Conservation (phyloP, 2,329 filamentous ascomycete species). For the Botryosphaeria agaves region DNA sequence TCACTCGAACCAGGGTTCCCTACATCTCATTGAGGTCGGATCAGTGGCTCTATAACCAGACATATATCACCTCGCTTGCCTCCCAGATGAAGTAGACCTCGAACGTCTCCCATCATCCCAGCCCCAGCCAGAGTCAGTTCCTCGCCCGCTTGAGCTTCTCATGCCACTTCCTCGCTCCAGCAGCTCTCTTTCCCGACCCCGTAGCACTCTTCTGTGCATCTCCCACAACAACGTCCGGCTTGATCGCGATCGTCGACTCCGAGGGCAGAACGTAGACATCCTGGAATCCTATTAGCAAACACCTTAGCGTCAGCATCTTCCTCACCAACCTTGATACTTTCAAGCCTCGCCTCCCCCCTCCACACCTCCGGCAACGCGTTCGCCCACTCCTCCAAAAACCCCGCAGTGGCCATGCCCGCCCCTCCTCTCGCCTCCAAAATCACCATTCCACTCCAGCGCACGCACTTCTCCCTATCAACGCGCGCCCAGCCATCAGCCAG, state of each 20-base stretch:
- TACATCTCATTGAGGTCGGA: too few species aligned
- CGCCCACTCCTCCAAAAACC: constrained; percentile 20
- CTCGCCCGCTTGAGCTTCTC: constrained; percentile 20
- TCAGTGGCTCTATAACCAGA: too few species aligned
- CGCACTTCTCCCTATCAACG: constrained; percentile 7
- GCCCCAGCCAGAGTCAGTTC: too few species aligned
- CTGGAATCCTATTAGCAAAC: not conserved
- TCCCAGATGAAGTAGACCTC: too few species aligned
- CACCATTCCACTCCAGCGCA: constrained; percentile 4
- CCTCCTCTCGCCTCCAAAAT: not conserved
- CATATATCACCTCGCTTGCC: too few species aligned
- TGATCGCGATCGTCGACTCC: constrained; percentile 2
- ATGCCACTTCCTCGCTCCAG: constrained; percentile 19
- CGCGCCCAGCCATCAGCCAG: not conserved
- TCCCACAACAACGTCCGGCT: not conserved
- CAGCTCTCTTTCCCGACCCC: constrained; percentile 4
- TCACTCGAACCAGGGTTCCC: too few species aligned
- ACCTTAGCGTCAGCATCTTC: constrained; percentile 6
- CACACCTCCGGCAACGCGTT: constrained; percentile 15
- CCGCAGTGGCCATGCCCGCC: constrained; percentile 7
- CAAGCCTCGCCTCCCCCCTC: constrained; percentile 9
- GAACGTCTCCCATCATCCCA: too few species aligned
- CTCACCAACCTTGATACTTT: constrained; percentile 9
- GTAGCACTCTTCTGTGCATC: not conserved
- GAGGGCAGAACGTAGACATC: constrained; percentile 1